These are phyloP conservation scores for Physcomitrium patens DNA, from an alignment of 225 moss, liverwort and hornwort species.

Conservation along the genomic window DNA sequence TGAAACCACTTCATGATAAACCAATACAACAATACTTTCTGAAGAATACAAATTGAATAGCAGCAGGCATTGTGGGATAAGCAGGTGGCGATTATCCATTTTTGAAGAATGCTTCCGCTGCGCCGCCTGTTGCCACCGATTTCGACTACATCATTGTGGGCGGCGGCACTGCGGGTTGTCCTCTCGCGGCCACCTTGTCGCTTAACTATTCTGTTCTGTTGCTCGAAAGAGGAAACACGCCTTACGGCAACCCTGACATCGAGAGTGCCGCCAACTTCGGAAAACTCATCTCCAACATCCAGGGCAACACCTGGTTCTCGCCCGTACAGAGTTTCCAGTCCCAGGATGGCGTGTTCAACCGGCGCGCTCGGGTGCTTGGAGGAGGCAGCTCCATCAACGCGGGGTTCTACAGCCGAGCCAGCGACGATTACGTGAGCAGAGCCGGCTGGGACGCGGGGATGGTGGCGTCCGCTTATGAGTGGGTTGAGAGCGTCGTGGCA, in stretches of 20 bases:
- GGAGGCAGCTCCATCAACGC: constrained; percentile 69
- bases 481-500: constrained; percentile 55
- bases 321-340: constrained; percentile 57
- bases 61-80: background rate
- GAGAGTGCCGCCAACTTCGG: constrained; percentile 23
- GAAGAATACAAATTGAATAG: background rate
- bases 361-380: constrained; percentile 61
- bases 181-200: constrained; percentile 63
- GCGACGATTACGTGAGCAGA: constrained; percentile 36
- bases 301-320: constrained; percentile 26
- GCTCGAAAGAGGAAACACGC: constrained; percentile 56
- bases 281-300: constrained; percentile 11
- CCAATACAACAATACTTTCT: too few relatives aligned
- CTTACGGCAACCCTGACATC: constrained; percentile 25
- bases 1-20: background rate
- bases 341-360: constrained; percentile 52
- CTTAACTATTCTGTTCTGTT: constrained; percentile 51
- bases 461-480: constrained; percentile 48
- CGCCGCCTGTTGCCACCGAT: constrained; percentile 10
- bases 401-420: constrained; percentile 50
- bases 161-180: constrained; percentile 62
- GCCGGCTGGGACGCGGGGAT: constrained; percentile 32
- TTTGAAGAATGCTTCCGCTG: constrained; percentile 44
- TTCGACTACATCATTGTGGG: constrained; percentile 70
- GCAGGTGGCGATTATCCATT: constrained; percentile 48